Evolutionary conservation across 495 filamentous ascomycete genomes (phyloP), one percentile per base, ranked within the genome.

Genomic region (Chaetomium tenue): DNA sequence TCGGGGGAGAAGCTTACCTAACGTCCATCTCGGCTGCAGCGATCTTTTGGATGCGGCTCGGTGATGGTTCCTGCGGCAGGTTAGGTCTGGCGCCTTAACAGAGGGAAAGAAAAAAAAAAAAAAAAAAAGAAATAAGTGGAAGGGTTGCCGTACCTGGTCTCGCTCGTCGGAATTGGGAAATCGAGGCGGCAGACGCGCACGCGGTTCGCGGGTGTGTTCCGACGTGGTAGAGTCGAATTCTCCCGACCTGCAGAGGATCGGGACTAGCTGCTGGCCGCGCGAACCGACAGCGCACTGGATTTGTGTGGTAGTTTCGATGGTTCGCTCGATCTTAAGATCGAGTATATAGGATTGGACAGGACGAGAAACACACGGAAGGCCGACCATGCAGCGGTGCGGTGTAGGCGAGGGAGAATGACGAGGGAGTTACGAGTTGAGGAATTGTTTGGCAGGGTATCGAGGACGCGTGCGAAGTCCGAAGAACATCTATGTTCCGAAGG

Each of bases 1-100:
- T 53, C 50, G 50, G 25, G n/a, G 25, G 50, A 53, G 50, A 53
- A 53, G 25, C 50, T 53, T 20, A 53, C 50, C 50, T 53, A 20
- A 22, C 50, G 50, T 53, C 50, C 23, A 53, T 53, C 8, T 53
- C 23, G 50, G 50, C 50, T 3, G 50, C 50, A 20, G 50, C 50
- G 50, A 53, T 53, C 22, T 53, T 12, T 50, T 23, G n/a, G 47
- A 50, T 50, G 47, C 47, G n/a, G 50, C 50, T 53, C 23, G 50
- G 50, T 53, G n/a, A 53, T 53, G 25, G 50, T 30, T 53, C 50
- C 50, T 53, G 25, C 23, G 47, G 20, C 20, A 50, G 47, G 47
- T 50, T 50, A 50, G 47, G 12, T 18, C 47, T 50, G 47, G 47
- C 48, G 48, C 48, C 23, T 15, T 22, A 52, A 52, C 18, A 52